A percentile compares a stretch with the other conserved stretches of the same genome.
These are phyloP conservation scores for Aspergillus cejpii DNA, from an alignment of 2,329 filamentous ascomycete genomes.

Conservation along the genomic window DNA sequence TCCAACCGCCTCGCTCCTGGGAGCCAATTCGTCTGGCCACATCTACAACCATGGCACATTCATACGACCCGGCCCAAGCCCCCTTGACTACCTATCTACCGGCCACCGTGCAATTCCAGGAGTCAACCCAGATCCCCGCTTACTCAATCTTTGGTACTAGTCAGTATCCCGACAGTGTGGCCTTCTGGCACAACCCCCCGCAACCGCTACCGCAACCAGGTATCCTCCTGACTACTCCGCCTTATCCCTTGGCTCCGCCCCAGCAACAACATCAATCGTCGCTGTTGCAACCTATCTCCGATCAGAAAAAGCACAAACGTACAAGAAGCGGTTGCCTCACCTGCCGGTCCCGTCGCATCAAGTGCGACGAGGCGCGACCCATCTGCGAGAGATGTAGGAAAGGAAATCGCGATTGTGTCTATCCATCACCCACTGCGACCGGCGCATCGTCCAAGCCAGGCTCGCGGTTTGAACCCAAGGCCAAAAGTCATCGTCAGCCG, in stretches of 20 bases:
- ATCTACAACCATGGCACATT: constrained; percentile 25
- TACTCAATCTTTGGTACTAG: constrained; percentile 32
- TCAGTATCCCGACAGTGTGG: constrained; percentile 39
- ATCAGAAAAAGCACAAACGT: constrained; percentile 84
- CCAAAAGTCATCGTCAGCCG: constrained; percentile 33
- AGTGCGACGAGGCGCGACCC: constrained; percentile 86
- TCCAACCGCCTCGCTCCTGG: constrained; percentile 9
- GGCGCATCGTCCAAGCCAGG: constrained; percentile 39
- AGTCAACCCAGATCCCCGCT: constrained; percentile 24
- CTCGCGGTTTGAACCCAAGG: constrained; percentile 40
- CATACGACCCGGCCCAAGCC: constrained; percentile 26
- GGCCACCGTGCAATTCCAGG: constrained; percentile 21
- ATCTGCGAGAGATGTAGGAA: constrained; percentile 88
- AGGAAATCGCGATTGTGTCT: constrained; percentile 82
- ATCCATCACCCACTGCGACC: constrained; percentile 56
- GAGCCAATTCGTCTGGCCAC: constrained; percentile 14
- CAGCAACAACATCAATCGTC: constrained; percentile 23
- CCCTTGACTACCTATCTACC: constrained; percentile 25
- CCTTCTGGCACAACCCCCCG: constrained; percentile 40
- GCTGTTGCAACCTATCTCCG: constrained; percentile 35
- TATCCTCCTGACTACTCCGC: constrained; percentile 10
- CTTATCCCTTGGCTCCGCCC: constrained; percentile 18
- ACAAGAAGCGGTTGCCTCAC: constrained; percentile 93
- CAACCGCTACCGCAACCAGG: constrained; percentile 14
- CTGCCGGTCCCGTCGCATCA: constrained; percentile 81